These are phyloP conservation scores for Trichaptum fuscoviolaceum DNA, from an alignment of 768 basidiomycete species.

Conservation along the genomic window DNA sequence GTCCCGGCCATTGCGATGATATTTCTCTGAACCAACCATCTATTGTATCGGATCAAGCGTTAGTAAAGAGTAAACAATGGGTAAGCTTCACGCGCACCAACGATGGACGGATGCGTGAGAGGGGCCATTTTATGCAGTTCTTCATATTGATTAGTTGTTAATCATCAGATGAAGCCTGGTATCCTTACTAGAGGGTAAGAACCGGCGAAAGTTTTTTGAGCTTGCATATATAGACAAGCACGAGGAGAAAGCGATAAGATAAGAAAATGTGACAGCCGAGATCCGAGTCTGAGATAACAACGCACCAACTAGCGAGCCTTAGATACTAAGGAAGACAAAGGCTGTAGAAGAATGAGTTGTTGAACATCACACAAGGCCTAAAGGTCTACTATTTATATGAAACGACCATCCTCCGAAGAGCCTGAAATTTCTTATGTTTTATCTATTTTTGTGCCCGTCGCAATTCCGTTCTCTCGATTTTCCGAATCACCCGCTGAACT, in stretches of 20 bases:
- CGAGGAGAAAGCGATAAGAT: neutral
- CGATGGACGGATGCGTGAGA: conserved; percentile 51
- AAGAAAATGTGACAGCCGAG: neutral
- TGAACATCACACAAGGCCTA: neutral
- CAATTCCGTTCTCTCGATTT: neutral
- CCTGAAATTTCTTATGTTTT: too few species aligned
- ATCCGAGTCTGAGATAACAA: neutral
- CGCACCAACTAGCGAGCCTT: too few species aligned
- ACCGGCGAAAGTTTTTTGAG: neutral
- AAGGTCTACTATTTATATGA: neutral
- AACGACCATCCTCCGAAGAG: too few species aligned
- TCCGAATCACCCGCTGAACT: neutral
- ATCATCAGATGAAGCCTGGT: neutral
- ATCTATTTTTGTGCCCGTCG: neutral
- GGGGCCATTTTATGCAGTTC: conserved; percentile 36
- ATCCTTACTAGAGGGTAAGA: neutral
- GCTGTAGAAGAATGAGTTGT: too few species aligned
- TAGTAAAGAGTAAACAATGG: conserved; percentile 1
- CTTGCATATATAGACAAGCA: neutral
- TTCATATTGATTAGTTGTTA: neutral
- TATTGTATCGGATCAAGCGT: conserved; percentile 22
- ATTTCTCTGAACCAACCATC: conserved; percentile 98
- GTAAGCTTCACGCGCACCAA: conserved; percentile 31
- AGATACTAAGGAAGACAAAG: too few species aligned
- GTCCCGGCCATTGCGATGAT: conserved; percentile 93